phyloP scores from a whole-genome alignment of 495 filamentous ascomycete genomes.

The Penicillium samsonianum region DNA sequence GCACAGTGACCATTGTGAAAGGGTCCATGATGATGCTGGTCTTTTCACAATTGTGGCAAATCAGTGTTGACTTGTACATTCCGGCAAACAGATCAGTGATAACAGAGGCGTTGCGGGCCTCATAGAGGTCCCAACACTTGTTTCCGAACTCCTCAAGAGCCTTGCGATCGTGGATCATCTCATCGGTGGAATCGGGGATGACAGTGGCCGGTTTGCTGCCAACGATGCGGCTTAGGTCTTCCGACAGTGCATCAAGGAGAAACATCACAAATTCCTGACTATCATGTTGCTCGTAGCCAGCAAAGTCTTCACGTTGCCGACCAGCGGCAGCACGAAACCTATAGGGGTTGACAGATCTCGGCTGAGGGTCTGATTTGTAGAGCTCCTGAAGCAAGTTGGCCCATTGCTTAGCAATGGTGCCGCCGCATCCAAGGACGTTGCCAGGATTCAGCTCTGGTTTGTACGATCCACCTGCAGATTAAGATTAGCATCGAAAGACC shows the following conservation, averaged over 20 bases:
- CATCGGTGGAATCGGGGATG: constrained; percentile 96
- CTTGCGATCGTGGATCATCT: constrained; percentile 81
- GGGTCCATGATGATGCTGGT: constrained; percentile 99
- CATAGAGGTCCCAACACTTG: constrained; percentile 88
- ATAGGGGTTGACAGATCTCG: constrained; percentile 66
- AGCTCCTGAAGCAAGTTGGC: constrained; percentile 70
- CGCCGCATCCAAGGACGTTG: constrained; percentile 82
- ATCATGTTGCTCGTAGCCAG: constrained; percentile 94
- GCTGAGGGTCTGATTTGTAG: constrained; percentile 54
- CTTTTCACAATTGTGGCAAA: constrained; percentile 88
- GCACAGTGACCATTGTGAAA: constrained; percentile 91
- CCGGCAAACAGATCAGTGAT: constrained; percentile 94
- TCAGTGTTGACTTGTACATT: constrained; percentile 95
- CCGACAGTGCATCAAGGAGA: constrained; percentile 89
- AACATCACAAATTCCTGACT: constrained; percentile 98
- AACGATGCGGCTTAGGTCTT: constrained; percentile 84
- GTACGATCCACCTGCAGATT: constrained; percentile 59
- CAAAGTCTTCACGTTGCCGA: constrained; percentile 77
- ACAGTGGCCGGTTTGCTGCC: constrained; percentile 96
- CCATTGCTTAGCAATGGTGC: constrained; percentile 80
- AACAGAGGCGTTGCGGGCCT: constrained; percentile 89
- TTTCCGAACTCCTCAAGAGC: constrained; percentile 80
- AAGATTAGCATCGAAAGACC: constrained; percentile 15
- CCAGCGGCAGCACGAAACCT: constrained; percentile 82
- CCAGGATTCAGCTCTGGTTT: constrained; percentile 75